These are phyloP conservation scores for Daldinia childiae DNA, from an alignment of 495 filamentous ascomycete species.

Conservation along the genomic window DNA sequence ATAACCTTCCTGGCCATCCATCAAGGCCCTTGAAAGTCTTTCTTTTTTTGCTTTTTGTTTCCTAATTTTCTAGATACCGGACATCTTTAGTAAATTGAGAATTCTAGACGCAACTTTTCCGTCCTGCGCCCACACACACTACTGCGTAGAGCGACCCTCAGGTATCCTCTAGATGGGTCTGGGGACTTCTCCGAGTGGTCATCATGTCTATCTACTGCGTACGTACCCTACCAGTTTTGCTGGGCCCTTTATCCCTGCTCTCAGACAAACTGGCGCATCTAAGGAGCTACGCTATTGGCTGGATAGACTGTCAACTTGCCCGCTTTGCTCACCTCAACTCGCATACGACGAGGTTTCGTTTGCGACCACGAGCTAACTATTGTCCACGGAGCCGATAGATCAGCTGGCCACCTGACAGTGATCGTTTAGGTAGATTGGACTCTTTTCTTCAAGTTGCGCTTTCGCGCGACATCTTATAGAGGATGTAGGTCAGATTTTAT, in stretches of 20 bases:
- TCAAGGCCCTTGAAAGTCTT: slow-evolving; percentile 28
- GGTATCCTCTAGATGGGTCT: slow-evolving; percentile 40
- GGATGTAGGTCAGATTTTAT: slow-evolving; percentile 11
- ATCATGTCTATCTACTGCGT: slow-evolving; percentile 40
- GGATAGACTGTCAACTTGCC: slow-evolving; percentile 44
- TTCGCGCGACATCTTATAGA: slow-evolving; percentile 20
- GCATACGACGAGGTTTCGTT: slow-evolving; percentile 44
- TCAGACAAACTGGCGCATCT: slow-evolving; percentile 47
- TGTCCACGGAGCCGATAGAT: slow-evolving; percentile 23
- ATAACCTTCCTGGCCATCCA: slow-evolving; percentile 19
- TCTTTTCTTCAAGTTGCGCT: slow-evolving; percentile 17
- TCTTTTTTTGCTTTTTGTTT: slow-evolving; percentile 14
- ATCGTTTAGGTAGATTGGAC: background rate
- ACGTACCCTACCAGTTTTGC: slow-evolving; percentile 44
- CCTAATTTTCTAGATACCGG: background rate
- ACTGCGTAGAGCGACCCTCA: slow-evolving; percentile 38
- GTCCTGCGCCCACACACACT: slow-evolving; percentile 38
- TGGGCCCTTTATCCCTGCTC: slow-evolving; percentile 43
- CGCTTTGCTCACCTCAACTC: slow-evolving; percentile 51
- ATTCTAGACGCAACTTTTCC: slow-evolving; percentile 37
- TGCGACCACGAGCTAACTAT: slow-evolving; percentile 40
- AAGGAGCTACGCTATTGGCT: slow-evolving; percentile 38
- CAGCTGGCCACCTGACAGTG: slow-evolving; percentile 32
- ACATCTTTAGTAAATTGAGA: slow-evolving; percentile 27
- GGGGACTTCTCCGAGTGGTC: slow-evolving; percentile 43